A percentile compares a stretch with the other conserved stretches of the same genome.
Conservation (phyloP, 2,329 filamentous ascomycete genomes). For the Fusarium sp. region DNA sequence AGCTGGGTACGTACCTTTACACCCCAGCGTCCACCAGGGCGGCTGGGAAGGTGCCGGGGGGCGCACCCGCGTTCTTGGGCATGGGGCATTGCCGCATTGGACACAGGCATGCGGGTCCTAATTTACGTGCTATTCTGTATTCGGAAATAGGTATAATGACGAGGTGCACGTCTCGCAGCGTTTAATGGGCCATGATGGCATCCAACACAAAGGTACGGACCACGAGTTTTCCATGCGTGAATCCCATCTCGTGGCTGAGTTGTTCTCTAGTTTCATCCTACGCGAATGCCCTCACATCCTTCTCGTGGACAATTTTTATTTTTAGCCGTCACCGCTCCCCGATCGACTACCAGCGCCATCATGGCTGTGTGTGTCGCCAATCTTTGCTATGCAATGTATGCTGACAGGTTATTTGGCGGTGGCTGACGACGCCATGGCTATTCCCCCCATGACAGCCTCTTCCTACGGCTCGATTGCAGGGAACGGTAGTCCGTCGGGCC, state of each 20-base stretch:
- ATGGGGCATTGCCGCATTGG: constrained; percentile 23
- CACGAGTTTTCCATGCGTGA: neutral
- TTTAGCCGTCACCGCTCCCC: constrained; percentile 11
- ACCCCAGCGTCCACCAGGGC: constrained; percentile 11
- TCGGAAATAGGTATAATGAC: constrained; percentile 2
- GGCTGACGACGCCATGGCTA: constrained; percentile 27
- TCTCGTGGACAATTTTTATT: constrained; percentile 18
- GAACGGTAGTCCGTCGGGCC: neutral
- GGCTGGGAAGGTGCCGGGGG: constrained; percentile 31
- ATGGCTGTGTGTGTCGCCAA: constrained; percentile 25
- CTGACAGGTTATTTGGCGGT: constrained; percentile 27
- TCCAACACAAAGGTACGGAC: neutral
- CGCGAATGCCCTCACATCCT: neutral
- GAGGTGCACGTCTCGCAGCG: constrained; percentile 18
- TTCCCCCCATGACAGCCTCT: constrained; percentile 4
- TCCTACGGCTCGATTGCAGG: constrained; percentile 4
- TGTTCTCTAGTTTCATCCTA: neutral
- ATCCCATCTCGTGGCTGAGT: constrained; percentile 4
- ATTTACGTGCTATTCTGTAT: constrained; percentile 18
- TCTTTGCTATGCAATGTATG: constrained; percentile 20
- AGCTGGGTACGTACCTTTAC: constrained; percentile 23
- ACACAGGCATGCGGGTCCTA: neutral
- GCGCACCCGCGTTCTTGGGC: constrained; percentile 30
- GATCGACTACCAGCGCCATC: neutral
- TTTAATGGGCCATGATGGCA: constrained; percentile 5